Evolutionary conservation across 1,284 basidiomycete genomes (phyloP), one percentile per base, ranked within the genome.

Genomic region (Boletus smithii): DNA sequence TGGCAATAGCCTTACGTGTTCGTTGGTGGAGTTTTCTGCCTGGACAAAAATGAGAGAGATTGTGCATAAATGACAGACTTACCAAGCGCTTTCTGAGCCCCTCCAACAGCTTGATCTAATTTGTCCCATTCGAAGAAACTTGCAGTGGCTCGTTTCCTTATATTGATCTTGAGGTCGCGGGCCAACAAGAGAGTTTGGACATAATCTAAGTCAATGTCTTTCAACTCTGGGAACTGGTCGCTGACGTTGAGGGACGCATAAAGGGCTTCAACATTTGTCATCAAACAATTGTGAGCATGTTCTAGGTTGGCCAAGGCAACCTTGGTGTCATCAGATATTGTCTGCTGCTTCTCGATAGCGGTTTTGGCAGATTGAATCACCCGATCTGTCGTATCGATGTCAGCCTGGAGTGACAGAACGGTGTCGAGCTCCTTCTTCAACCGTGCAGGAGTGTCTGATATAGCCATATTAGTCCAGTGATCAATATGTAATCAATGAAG

Each of bases 131-230:
- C 16, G 7, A 32, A 32, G 31, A 32, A 32, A 17, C n/a, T 14
- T 1, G 8, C 10, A 11, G 70, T 63, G 0, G 67, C 69, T 0
- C 60, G 49, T 39, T 68, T 70, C 0, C 65, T 51, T 13, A 73
- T 70, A 39, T 68, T 69, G 9, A 69, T 68, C 47, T 74, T 73
- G n/a, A 72, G 56, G 27, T 72, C 69, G 0, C 60, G 54, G 0
- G 66, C 66, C 40, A 72, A 49, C 0, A 73, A 33, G 0, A 74
- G 59, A 0, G 48, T 58, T 0, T 54, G 43, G 6, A 72, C 53
- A 44, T 73, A 73, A 0, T 73, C 61, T 0, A 67, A 32, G 3
- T 58, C 50, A 5, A 70, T 40, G 0, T 54, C 57, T 0, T 51
- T 17, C 0, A 74, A 59, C 18, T 70, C 63, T 0, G 68, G 72